Evolutionary conservation across 192 early-diverging fungal genomes (phyloP), one percentile per base, ranked within the genome.

Genomic region (Tieghemiomyces parasiticus): DNA sequence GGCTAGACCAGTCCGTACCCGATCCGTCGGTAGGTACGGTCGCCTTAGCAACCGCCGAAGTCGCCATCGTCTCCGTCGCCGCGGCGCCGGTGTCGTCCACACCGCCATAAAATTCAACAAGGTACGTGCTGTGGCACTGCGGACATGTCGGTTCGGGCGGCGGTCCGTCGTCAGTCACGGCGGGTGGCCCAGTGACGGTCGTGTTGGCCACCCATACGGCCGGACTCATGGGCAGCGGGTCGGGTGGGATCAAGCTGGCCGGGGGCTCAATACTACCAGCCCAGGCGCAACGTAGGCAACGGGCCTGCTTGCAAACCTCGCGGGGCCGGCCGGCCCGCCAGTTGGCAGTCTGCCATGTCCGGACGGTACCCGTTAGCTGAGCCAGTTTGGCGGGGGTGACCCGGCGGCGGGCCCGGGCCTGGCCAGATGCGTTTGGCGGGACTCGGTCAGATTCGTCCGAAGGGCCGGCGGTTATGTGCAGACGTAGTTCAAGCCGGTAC

Each of bases 271-370:
- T 65, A 42, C 46, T 68, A 0, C 69, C 74, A 22, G 52, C 58
- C 74, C 74, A 76, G 30, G 52, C 50, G 52, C 74, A 76, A 9
- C 69, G 68, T 48, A 76, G 56, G 38, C 74, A 76, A 51, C 67
- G 66, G 24, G 71, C 66, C 38, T 70, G 74, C 56, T 68, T 67
- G 59, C 58, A 76, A 49, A 76, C 61, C 34, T 60, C 31, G 34
- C 24, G 34, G 3, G 54, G 2, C 54, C 54, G 34, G 2, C 32
- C 24, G 2, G 19, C 16, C 16, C 20, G 28, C 54, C 54, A 56
- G 24, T 56, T 56, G 32, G 13, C 9, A 10, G 29, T 9, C 13
- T 31, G 24, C 19, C 16, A 13, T 13, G 26, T 14, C 22, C 14
- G 22, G 20, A 52, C 12, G 14, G 50, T 52, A 20, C 50, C 26